A percentile compares a stretch with the other conserved stretches of the same genome.
Conservation (phyloP, 805 yeast species). For the Sungouiella thailandica region DNA sequence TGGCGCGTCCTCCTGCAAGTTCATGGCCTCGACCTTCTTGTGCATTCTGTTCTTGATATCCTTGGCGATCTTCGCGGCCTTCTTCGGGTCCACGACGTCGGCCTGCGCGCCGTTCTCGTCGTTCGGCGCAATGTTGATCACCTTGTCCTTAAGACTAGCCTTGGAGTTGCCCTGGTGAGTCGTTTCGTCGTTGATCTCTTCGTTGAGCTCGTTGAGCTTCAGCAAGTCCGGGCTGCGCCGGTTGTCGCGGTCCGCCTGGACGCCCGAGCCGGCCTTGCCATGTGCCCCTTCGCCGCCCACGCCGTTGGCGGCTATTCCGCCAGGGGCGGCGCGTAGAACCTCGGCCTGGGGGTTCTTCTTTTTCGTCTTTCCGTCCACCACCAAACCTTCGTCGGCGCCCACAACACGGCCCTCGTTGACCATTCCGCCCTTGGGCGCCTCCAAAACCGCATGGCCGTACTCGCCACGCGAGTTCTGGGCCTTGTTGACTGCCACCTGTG, state of each 20-base stretch:
- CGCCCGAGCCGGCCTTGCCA: no score
- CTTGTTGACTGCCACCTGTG: slow-evolving; percentile 34
- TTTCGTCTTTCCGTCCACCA: slow-evolving; percentile 12
- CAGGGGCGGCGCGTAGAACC: not conserved
- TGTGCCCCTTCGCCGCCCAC: not conserved
- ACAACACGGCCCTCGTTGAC: slow-evolving; percentile 43
- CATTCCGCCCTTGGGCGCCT: slow-evolving; percentile 44
- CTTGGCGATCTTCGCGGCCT: not conserved
- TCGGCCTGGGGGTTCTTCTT: no score
- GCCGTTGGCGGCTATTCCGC: not conserved
- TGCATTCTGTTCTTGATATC: not conserved
- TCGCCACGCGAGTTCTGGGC: slow-evolving; percentile 37
- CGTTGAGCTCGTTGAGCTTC: not conserved
- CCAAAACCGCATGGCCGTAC: slow-evolving; percentile 34
- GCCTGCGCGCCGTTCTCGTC: not conserved
- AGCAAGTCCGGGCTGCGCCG: not conserved
- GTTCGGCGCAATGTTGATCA: not conserved
- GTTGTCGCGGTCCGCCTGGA: not conserved
- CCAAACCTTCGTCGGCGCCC: slow-evolving; percentile 34
- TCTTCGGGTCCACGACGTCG: not conserved
- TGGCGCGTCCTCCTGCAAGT: not conserved
- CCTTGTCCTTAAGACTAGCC: not conserved
- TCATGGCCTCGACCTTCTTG: not conserved
- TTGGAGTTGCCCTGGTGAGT: not conserved
- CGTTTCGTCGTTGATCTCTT: not conserved